Evolutionary conservation across 1,139 yeast genomes (phyloP), one percentile per base, ranked within the genome.

Genomic region (Hemisphaericaspora subhashii): DNA sequence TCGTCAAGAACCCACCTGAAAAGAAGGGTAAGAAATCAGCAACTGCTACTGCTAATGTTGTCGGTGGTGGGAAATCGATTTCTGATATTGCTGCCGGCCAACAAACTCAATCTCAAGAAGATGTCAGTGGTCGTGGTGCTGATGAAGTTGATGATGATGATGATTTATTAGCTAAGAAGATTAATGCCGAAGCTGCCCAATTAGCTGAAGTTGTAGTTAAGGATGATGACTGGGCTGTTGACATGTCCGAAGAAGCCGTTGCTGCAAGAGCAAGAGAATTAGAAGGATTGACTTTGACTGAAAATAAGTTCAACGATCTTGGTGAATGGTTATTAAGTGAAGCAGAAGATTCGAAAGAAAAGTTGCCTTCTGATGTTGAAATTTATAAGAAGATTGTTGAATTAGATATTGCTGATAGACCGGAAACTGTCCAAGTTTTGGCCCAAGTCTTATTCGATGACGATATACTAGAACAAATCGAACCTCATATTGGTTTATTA

Each of bases 181-280:
- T 88, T 63, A 82, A 86, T 54, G 89, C 90, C 33, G 95, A 86
- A 60, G 95, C 95, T 21, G 84, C 89, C 11, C 80, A 75, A 37
- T 72, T 86, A 48, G 73, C 74, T 46, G 77, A 79, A 42, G 80
- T 85, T 41, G 83, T 80, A 50, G 76, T 77, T 36, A 80, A 81
- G 48, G 96, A 89, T 58, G 97, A 87, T 53, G 96, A 88, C 50
- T 92, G 98, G 98, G 89, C 98, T 15, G 97, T 90, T 38, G 99
- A 92, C 62, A 86, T 92, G 81, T 86, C 96, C 38, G 95, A 86
- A 60, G 98, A 89, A 65, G 98, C 98, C 39, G 88, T 94, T 52
- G 85, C 86, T 58, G 89, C 87, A 31, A 86, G 99, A 68, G 96
- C 96, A 41, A 74, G 81, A 56, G 95, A 86, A 59, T 74, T 90